These are phyloP conservation scores for Macrolepiota albuminosa DNA, from an alignment of 768 basidiomycete genomes.

Conservation along the genomic window DNA sequence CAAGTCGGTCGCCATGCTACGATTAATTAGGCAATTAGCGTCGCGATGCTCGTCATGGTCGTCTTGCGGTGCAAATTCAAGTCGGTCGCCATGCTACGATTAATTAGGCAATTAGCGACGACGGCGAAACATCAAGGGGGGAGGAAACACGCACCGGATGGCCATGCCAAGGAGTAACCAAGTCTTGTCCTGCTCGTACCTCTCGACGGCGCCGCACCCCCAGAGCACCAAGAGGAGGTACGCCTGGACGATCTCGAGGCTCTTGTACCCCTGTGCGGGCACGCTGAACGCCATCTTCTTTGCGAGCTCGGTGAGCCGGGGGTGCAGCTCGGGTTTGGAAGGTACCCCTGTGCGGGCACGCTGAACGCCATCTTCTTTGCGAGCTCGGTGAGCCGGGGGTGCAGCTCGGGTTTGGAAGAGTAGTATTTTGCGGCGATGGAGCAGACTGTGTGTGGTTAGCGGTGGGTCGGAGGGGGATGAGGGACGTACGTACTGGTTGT, in stretches of 20 bases:
- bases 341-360: slow-evolving; percentile 80
- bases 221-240: slow-evolving; percentile 86
- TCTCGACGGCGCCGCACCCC: slow-evolving; percentile 92
- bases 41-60: slow-evolving; percentile 51
- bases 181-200: slow-evolving; percentile 95
- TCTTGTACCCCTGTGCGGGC: slow-evolving; percentile 84
- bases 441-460: slow-evolving; percentile 87
- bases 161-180: slow-evolving; percentile 89
- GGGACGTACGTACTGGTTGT: slow-evolving; percentile 71
- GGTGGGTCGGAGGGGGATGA: slow-evolving; percentile 84
- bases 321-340: slow-evolving; percentile 75
- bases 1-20: slow-evolving; percentile 91
- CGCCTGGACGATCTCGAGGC: slow-evolving; percentile 93
- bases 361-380: slow-evolving; percentile 86
- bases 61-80: slow-evolving; percentile 93
- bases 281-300: slow-evolving; percentile 87
- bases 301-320: slow-evolving; percentile 72
- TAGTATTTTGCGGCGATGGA: slow-evolving; percentile 94
- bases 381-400: slow-evolving; percentile 72
- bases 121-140: too few relatives aligned
- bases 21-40: slow-evolving; percentile 19
- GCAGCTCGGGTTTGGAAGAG: slow-evolving; percentile 73
- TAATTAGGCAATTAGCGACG: too few relatives aligned
- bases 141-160: slow-evolving; percentile 47
- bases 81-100: slow-evolving; percentile 85